Evolutionary conservation across 495 filamentous ascomycete genomes (phyloP).

Genomic region (Aspergillus nidulans): DNA sequence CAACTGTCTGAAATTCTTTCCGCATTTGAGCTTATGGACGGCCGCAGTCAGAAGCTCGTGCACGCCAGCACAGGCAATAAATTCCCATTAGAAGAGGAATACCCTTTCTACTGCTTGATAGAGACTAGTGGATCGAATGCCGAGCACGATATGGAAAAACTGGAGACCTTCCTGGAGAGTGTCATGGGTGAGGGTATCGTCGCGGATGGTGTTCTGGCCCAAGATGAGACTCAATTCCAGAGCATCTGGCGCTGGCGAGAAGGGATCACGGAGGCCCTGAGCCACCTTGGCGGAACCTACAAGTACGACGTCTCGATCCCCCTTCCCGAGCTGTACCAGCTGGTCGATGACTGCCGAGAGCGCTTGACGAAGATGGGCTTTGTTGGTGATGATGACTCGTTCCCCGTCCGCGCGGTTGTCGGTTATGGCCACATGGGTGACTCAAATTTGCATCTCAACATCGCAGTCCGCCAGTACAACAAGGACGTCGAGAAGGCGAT

Average conservation of each 20-base stretch:
- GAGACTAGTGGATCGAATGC: conserved; percentile 93
- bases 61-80: conserved; percentile 68
- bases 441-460: conserved; percentile 88
- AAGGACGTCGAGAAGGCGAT: conserved; percentile 83
- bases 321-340: conserved; percentile 74
- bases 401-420: conserved; percentile 82
- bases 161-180: conserved; percentile 80
- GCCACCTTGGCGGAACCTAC: conserved; percentile 93
- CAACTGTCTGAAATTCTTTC: conserved; percentile 93
- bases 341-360: conserved; percentile 78
- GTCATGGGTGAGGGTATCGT: conserved; percentile 84
- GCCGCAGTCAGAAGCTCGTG: conserved; percentile 69
- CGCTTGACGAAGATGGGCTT: conserved; percentile 69
- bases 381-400: conserved; percentile 68
- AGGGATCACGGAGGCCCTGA: conserved; percentile 80
- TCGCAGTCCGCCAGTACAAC: conserved; percentile 75
- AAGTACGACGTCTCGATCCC: conserved; percentile 98
- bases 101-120: conserved; percentile 94
- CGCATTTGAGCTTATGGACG: conserved; percentile 97
- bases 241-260: conserved; percentile 90
- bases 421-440: conserved; percentile 99
- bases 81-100: conserved; percentile 70
- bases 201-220: conserved; percentile 80
- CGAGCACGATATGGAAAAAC: conserved; percentile 87
- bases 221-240: conserved; percentile 84